A percentile compares a stretch with the other conserved stretches of the same genome.
Conservation (phyloP, 208 protist genomes). For the Giardia duodenalis region DNA sequence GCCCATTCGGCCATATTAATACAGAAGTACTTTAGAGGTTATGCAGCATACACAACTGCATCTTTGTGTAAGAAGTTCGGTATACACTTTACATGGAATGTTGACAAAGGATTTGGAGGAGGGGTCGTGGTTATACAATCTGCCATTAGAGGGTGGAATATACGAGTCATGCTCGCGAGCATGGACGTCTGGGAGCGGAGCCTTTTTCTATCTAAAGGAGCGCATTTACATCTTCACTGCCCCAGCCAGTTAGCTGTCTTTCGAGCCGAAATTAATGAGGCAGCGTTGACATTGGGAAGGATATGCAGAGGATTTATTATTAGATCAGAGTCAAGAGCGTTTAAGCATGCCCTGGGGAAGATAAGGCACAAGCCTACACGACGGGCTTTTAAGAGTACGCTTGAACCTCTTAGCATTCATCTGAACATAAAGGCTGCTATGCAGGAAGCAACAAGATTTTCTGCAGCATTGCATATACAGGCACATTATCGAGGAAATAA, state of each 20-base stretch:
- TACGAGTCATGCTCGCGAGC: neutral
- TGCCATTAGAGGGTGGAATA: neutral
- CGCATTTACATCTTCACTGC: neutral
- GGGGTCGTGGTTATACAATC: neutral
- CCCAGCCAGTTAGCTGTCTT: no score
- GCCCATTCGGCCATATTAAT: neutral
- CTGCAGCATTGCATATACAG: neutral
- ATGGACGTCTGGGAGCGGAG: neutral
- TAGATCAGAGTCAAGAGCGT: no score
- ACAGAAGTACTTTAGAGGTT: neutral
- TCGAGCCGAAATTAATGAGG: no score
- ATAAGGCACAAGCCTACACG: neutral
- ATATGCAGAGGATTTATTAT: no score
- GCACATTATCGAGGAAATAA: neutral
- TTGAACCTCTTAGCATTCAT: neutral
- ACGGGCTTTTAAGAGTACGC: neutral
- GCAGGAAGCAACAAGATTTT: neutral
- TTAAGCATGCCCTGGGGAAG: neutral
- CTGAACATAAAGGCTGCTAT: neutral
- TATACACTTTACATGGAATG: neutral
- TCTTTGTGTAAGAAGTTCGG: neutral
- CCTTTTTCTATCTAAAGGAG: neutral
- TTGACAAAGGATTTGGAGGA: neutral
- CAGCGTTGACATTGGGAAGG: no score
- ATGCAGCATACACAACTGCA: neutral